Evolutionary conservation across 176 grass and related monocot genomes (phyloP).

Genomic region (Panicum miliaceum): DNA sequence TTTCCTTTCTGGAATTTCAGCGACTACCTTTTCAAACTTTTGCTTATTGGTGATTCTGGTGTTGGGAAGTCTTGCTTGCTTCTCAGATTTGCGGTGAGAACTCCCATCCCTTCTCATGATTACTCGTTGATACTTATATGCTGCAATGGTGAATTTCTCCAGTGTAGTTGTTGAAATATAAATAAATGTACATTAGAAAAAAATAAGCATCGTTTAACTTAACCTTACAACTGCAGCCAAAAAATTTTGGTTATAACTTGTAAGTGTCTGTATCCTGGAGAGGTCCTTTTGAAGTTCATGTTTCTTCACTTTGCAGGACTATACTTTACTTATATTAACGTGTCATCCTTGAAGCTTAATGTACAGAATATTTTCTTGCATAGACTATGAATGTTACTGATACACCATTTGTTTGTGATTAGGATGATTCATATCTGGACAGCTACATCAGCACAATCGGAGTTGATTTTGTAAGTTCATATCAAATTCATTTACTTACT

Average conservation of each 20-base stretch:
- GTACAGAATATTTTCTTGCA: not conserved
- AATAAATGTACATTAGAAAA: not conserved
- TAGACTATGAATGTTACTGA: not conserved
- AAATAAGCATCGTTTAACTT: not conserved
- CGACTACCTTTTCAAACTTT: conserved; percentile 67
- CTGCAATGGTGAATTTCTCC: not conserved
- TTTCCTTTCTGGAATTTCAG: conserved; percentile 40
- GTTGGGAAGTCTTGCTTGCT: conserved; percentile 74
- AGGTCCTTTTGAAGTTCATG: not conserved
- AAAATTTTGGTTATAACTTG: not conserved
- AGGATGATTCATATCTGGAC: conserved; percentile 89
- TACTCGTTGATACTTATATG: not conserved
- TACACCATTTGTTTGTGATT: conserved; percentile 27
- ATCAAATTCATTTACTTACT: conserved; percentile 1
- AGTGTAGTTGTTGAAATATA: not conserved
- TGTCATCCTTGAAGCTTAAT: not conserved
- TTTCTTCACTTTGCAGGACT: not conserved
- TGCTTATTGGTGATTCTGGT: conserved; percentile 77
- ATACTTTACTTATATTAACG: not conserved
- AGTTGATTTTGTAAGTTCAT: conserved; percentile 77
- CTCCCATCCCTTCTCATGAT: not conserved
- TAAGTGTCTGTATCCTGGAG: not conserved
- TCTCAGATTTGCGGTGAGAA: conserved; percentile 63
- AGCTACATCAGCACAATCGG: conserved; percentile 92
- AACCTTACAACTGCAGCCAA: not conserved